phyloP scores from a whole-genome alignment of 2,329 filamentous ascomycete species.

The Pezicula carpinea region DNA sequence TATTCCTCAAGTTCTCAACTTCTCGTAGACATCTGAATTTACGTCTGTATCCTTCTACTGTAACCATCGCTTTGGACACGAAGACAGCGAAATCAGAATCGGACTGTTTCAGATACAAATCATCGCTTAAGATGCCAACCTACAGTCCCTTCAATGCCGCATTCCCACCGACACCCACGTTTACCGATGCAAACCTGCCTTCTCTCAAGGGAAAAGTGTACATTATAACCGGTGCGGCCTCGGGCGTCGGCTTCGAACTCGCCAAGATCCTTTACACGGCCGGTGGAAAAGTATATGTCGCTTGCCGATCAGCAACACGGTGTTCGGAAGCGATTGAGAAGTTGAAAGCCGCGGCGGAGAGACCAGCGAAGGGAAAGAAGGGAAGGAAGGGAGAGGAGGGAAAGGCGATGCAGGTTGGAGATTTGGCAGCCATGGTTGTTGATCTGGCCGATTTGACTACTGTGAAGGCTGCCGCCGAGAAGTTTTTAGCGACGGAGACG shows the following conservation, averaged over 20 bases:
- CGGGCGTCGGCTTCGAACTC: conserved; percentile 41
- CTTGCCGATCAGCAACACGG: conserved; percentile 37
- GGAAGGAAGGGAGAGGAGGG: too few relatives aligned
- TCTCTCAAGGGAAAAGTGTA: conserved; percentile 33
- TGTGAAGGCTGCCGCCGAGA: conserved; percentile 20
- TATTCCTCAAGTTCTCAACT: too few relatives aligned
- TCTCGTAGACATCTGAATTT: too few relatives aligned
- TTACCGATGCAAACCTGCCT: conserved; percentile 38
- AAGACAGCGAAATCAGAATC: too few relatives aligned
- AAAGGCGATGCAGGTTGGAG: background rate
- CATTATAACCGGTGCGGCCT: conserved; percentile 38
- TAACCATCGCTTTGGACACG: too few relatives aligned
- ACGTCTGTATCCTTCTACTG: too few relatives aligned
- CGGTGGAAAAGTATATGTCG: conserved; percentile 47
- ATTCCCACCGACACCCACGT: conserved; percentile 33
- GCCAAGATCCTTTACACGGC: conserved; percentile 44
- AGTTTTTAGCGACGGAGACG: conserved; percentile 26
- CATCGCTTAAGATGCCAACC: background rate
- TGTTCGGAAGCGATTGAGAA: conserved; percentile 36
- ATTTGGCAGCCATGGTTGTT: conserved; percentile 16
- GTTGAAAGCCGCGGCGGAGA: conserved; percentile 27
- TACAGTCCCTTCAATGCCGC: conserved; percentile 6
- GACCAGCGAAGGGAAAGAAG: conserved; percentile 12
- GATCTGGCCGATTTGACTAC: conserved; percentile 26
- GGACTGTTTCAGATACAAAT: background rate